Base-by-base conservation (phyloP, 2,329 filamentous ascomycete genomes). In the Aulographum hederae region DNA sequence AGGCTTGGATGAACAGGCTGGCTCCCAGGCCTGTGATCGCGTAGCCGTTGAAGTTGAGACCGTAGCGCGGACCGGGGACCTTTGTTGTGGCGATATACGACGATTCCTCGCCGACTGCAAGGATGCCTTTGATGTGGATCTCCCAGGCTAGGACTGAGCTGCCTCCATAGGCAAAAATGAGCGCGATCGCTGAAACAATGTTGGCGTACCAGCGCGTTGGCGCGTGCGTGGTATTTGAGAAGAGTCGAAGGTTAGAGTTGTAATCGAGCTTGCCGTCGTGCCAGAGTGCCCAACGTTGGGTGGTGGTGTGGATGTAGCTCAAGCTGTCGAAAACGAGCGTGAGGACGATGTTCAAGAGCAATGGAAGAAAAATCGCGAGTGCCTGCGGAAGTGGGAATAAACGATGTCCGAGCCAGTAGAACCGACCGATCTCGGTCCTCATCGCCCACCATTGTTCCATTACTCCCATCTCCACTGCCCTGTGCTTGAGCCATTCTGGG, bases 211-310 rank as follows among this genome's bases (percentile, higher is more conserved):
- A 37, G 14, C 25, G 28, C 18, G 39, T 43, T 5, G 39, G 31
- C 18, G 13, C 11, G 17, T 26, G 11, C 10, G 29, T 13, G 13
- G 38, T 17, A 21, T 27, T 30, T 17, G 36, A 38, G n/a, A 41
- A 34, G 6, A 41, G 37, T 2, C 41, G 38, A 6, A 41, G 26
- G 28, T 41, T 43, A 8, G 38, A 37, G 26, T 43, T 41, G 38
- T 31, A 37, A 16, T 38, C 14, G 10, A 43, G 37, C 16, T 36
- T 37, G 5, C 30, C 30, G 29, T 43, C 41, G 18, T 32, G 34
- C 21, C 31, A 41, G 19, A 43, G 37, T 12, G 39, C 32, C 40
- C 41, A 42, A 6, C 40, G 37, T 13, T 41, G 37, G 10, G 37
- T 36, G 3, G 36, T 34, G 6, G 38, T 21, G 26, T 42, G 41